Base-by-base conservation (phyloP, 495 filamentous ascomycete species). In the Achaetomiella virescens region DNA sequence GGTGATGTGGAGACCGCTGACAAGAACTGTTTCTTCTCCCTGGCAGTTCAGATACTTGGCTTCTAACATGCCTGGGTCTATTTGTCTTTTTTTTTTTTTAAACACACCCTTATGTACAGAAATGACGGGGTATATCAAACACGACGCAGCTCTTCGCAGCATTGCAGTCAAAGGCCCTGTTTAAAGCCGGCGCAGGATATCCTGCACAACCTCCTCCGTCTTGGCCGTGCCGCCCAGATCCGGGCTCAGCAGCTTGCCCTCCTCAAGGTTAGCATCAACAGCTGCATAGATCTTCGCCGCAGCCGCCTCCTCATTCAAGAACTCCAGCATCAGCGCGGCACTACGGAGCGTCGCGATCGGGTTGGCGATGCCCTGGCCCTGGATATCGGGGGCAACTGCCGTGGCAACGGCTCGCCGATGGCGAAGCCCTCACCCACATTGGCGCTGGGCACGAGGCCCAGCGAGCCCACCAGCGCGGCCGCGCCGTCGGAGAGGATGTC, bases 381-480 rank as follows among this genome's bases (percentile, higher is more conserved):
- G 83, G 66, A 99, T 99, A 67, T 99, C 93, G 10, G 93, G 93
- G 45, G 93, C 93, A 66, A n/a, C 83, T 88, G 24, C 93, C 93
- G 72, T 99, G 93, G 76, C 93, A n/a, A 99, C 52, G 93, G 93
- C 81, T 99, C 93, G 60, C 93, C 93, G 59, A 99, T 97, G 61
- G 87, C 95, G 66, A 99, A 97, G 33, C 77, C 81, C 67, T 96
- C 88, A 62, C 93, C 91, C 27, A 99, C 95, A 72, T 99, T 99
- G 53, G 93, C 93, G 58, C 81, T 87, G n/a, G 93, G 93, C 1
- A 98, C 95, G 8, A 98, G 81, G 55, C 93, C 93, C 41, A 98
- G 74, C 36, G 84, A 89, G n/a, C 92, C 93, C 35, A 98, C 93
- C 12, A 98, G 82, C 5, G 93, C 93, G 29, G 95, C 93, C 22